These are phyloP conservation scores for Acanthamoeba royreba DNA, from an alignment of 208 protist species.

Conservation along the genomic window DNA sequence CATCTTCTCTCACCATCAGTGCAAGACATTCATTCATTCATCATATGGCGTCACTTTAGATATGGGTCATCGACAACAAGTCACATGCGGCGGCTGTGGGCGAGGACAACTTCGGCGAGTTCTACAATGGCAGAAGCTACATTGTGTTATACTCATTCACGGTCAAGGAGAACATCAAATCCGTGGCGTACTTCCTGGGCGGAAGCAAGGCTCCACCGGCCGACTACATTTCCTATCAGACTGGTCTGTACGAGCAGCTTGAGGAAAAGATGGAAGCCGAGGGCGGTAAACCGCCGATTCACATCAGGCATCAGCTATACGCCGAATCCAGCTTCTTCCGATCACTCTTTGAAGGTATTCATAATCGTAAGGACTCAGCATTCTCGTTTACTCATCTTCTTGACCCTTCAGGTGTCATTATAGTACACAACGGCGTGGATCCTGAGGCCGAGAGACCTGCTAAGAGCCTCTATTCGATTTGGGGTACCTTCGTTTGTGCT, in stretches of 20 bases:
- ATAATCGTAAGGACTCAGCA: not conserved
- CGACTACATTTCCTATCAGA: slow-evolving; percentile 50
- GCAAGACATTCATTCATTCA: not conserved
- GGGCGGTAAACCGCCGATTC: slow-evolving; percentile 14
- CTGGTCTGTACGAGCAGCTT: slow-evolving; percentile 38
- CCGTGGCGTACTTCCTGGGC: slow-evolving; percentile 59
- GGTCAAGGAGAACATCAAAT: not conserved
- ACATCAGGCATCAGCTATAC: slow-evolving; percentile 49
- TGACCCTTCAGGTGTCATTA: no score
- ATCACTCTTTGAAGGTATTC: slow-evolving; percentile 23
- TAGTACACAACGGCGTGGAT: no score
- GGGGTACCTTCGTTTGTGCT: no score
- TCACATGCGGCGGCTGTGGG: slow-evolving; percentile 25
- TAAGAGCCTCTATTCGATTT: not conserved
- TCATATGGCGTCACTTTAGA: not conserved
- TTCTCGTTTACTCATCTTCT: no score
- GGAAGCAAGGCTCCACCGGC: not conserved
- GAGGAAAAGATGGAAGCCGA: slow-evolving; percentile 44
- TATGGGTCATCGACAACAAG: slow-evolving; percentile 45
- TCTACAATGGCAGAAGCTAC: slow-evolving; percentile 52
- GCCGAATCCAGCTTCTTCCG: slow-evolving; percentile 52
- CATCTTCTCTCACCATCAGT: no score
- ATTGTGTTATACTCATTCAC: slow-evolving; percentile 56
- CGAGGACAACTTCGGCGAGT: slow-evolving; percentile 43
- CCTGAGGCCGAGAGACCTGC: not conserved